Conservation (phyloP, 1,284 basidiomycete genomes). For the Fomitiporia mediterranea region DNA sequence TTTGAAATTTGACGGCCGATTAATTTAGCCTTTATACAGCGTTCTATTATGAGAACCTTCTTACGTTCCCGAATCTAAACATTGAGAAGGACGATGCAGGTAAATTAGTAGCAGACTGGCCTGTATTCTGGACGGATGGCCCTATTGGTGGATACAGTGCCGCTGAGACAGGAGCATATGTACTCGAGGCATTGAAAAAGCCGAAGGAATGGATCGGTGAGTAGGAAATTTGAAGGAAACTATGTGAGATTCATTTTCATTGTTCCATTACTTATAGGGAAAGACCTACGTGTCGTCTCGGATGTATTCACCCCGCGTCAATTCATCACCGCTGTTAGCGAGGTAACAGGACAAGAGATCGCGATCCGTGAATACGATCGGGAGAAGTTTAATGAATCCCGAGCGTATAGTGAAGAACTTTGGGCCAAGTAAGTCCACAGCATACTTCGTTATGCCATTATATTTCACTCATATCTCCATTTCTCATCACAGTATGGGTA, state of each 20-base stretch:
- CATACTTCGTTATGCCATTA: background rate
- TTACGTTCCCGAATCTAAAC: background rate
- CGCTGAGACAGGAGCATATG: constrained; percentile 16
- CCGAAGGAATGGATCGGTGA: constrained; percentile 20
- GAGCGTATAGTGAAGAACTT: background rate
- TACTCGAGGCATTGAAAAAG: constrained; percentile 21
- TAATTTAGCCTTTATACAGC: constrained; percentile 22
- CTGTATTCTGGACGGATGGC: constrained; percentile 9
- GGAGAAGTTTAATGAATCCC: constrained; percentile 1
- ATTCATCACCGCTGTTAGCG: constrained; percentile 1
- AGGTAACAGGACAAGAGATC: constrained; percentile 7
- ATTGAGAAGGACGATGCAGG: constrained; percentile 3
- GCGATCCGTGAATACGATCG: constrained; percentile 1
- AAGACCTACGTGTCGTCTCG: constrained; percentile 14
- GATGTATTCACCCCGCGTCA: constrained; percentile 16
- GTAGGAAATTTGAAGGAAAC: no score
- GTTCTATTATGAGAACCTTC: constrained; percentile 26
- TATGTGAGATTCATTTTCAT: background rate
- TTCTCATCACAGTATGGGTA: background rate
- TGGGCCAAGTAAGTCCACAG: background rate
- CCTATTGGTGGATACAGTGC: constrained; percentile 15
- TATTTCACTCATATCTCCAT: background rate
- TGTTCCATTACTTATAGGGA: constrained; percentile 1
- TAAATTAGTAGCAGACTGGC: constrained; percentile 12
- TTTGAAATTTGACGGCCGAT: background rate